Evolutionary conservation across 768 basidiomycete species (phyloP).

Genomic region (Cantharellus anzutake): DNA sequence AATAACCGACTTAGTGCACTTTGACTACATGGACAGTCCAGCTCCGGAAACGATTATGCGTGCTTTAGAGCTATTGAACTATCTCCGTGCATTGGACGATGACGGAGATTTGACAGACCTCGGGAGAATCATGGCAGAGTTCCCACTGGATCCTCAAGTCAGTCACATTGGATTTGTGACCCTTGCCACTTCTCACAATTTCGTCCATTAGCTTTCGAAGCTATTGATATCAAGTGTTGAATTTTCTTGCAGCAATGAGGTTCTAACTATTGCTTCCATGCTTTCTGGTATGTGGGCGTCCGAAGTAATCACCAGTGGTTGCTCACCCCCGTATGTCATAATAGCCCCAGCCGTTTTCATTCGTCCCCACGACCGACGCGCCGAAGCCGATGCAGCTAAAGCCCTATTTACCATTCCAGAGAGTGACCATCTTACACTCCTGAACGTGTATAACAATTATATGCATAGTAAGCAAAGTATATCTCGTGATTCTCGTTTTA

Average conservation of each 20-base stretch:
- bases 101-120: slow-evolving; percentile 78
- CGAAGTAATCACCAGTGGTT: background rate
- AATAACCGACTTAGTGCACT: slow-evolving; percentile 75
- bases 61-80: slow-evolving; percentile 85
- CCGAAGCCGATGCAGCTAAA: slow-evolving; percentile 87
- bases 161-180: slow-evolving; percentile 8
- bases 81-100: slow-evolving; percentile 80
- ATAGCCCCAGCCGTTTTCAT: slow-evolving; percentile 88
- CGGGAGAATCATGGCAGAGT: slow-evolving; percentile 89
- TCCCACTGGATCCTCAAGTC: slow-evolving; percentile 95
- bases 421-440: slow-evolving; percentile 86
- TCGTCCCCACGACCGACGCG: slow-evolving; percentile 69
- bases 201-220: slow-evolving; percentile 48
- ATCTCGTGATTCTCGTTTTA: slow-evolving; percentile 2
- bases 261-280: slow-evolving; percentile 91
- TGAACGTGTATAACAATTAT: slow-evolving; percentile 94
- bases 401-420: slow-evolving; percentile 75
- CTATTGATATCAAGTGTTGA: slow-evolving; percentile 89
- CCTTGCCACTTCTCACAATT: background rate
- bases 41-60: slow-evolving; percentile 96
- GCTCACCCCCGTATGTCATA: background rate
- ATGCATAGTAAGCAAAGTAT: slow-evolving; percentile 33
- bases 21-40: slow-evolving; percentile 85
- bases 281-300: slow-evolving; percentile 48
- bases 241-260: slow-evolving; percentile 91